Evolutionary conservation across 192 early-diverging fungal species (phyloP), one percentile per base, ranked within the genome.

Genomic region (Mortierella hygrophila): DNA sequence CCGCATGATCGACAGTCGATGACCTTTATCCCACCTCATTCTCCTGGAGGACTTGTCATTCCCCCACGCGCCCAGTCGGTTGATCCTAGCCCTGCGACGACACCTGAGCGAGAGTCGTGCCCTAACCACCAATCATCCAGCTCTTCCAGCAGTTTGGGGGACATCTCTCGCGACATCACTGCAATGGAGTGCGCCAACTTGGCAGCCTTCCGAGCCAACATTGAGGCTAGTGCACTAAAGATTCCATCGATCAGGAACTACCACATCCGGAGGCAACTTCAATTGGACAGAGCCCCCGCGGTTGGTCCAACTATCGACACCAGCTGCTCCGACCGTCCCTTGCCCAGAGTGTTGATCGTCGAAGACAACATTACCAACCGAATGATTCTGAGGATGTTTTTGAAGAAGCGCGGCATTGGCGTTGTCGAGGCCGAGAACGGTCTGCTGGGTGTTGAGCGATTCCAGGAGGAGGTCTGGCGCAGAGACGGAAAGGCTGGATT

Each of bases 381-480:
- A 69, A 87, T 89, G 83, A 90, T 90, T 26, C 74, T 90, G 68
- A 63, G 76, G 8, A 89, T 82, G 11, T 90, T 90, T 68, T 75
- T 90, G 38, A 87, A 87, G 77, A 88, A 83, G 70, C 88, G 83
- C 2, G 88, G 88, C 20, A 79, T 90, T 71, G 60, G 68, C 16
- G 85, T 83, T 54, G 87, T 87, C 6, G 89, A 90, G 60, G 89
- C 89, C 49, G 89, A 88, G 54, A 88, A 90, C 26, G 89, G 89
- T 3, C 79, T 85, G 29, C 23, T 90, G n/a, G 88, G 89, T 11
- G 88, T 88, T 68, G 83, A 90, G 55, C 78, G 77, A 52, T 90
- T 89, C 72, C 68, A 88, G 68, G 81, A 88, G 26, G 77, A 85
- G 54, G 79, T 78, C 16, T 38, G 20, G 44, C 70, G 84, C 41